phyloP scores from a whole-genome alignment of 2,329 filamentous ascomycete genomes.

The Podosphaera leucotricha region DNA sequence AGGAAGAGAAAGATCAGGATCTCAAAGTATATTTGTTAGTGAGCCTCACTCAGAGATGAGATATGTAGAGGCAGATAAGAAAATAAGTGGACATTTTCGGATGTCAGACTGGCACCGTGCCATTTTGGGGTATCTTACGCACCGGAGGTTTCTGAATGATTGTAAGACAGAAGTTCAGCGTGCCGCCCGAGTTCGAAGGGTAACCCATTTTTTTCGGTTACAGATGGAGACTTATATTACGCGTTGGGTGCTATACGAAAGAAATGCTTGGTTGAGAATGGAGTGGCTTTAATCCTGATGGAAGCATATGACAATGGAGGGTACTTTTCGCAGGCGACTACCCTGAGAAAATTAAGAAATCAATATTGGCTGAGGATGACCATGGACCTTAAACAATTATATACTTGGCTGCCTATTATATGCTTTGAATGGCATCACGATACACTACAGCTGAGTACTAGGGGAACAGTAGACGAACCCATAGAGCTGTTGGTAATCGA shows the following conservation, averaged over 20 bases:
- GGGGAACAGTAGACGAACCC: no score
- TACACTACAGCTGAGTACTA: no score
- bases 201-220: no score
- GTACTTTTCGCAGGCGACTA: neutral
- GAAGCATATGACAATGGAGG: neutral
- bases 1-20: no score
- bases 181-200: no score
- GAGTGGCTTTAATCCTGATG: neutral
- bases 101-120: neutral
- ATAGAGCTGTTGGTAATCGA: no score
- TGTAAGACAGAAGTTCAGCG: no score
- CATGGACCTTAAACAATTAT: neutral
- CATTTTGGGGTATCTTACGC: neutral
- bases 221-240: no score
- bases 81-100: no score
- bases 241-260: neutral
- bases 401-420: neutral
- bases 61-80: neutral
- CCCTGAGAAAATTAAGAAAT: neutral
- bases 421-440: neutral
- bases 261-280: neutral
- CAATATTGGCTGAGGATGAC: neutral
- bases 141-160: no score
- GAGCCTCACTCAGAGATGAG: neutral
- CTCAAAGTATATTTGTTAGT: neutral